Percentiles rank a stretch among this genome's conserved stretches.
Evolutionary conservation across 2,329 filamentous ascomycete genomes (phyloP).

Genomic region (Monilinia vaccinii-corymbosi): DNA sequence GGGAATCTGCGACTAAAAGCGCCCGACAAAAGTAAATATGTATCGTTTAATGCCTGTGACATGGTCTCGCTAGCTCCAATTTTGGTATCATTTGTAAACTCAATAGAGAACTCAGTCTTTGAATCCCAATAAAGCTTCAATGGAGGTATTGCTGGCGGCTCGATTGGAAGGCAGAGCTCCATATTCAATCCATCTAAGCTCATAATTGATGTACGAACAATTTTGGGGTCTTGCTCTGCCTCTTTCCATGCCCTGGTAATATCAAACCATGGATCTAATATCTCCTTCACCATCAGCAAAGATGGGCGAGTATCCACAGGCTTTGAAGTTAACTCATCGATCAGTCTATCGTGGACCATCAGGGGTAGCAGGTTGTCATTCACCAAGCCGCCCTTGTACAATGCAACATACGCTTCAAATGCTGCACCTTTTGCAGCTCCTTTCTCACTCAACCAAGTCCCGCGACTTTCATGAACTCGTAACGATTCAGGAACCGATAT

Average conservation of each 20-base stretch:
- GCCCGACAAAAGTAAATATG: conserved; percentile 16
- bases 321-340: conserved; percentile 47
- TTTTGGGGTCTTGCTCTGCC: conserved; percentile 60
- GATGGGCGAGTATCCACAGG: conserved; percentile 34
- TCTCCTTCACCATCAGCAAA: conserved; percentile 28
- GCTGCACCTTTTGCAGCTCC: conserved; percentile 60
- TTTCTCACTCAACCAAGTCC: conserved; percentile 56
- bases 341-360: conserved; percentile 27
- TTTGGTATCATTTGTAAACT: not conserved
- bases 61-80: not conserved
- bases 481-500: conserved; percentile 55
- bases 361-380: conserved; percentile 69
- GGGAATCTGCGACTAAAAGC: conserved; percentile 20
- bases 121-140: conserved; percentile 26
- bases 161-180: conserved; percentile 17
- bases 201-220: not conserved
- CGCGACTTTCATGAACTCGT: conserved; percentile 42
- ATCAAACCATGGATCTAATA: conserved; percentile 32
- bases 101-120: conserved; percentile 15
- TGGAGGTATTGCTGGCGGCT: conserved; percentile 15
- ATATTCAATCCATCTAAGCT: conserved; percentile 12
- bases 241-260: conserved; percentile 30
- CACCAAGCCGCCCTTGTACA: conserved; percentile 63
- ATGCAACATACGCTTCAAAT: conserved; percentile 64
- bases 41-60: conserved; percentile 15